Evolutionary conservation across 805 yeast genomes (phyloP), one percentile per base, ranked within the genome.

Genomic region (Candida rishiriensis): DNA sequence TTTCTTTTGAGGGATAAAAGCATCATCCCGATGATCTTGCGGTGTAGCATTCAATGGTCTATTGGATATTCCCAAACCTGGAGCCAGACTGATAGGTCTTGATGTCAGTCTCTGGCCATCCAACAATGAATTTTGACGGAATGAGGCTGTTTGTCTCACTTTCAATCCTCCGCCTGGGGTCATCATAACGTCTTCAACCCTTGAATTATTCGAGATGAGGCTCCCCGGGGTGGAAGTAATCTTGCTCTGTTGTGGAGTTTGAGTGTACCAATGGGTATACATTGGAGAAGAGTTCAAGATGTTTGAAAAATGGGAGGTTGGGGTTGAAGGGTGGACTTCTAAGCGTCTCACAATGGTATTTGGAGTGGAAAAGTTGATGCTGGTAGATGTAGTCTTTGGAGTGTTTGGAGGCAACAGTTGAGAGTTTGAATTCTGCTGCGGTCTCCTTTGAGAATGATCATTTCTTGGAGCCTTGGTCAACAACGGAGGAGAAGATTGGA

Each of bases 281-380:
- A 63, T 58, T 10, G 68, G 68, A 13, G 66, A 62, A 14, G 68
- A 63, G 41, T 60, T 61, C 32, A 63, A 47, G n/a, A 63, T 56
- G 18, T 51, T 54, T 13, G 64, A 59, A 36, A 63, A 63, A 36
- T 63, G 64, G 14, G 65, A 57, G 4, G 56, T 53, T 7, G 65
- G 63, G 3, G 66, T 60, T 12, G 61, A 43, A 1, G 65, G 59
- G 5, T 49, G 51, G 28, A 50, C 29, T 10, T 39, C 46, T 15
- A 43, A 17, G 39, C 34, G 48, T 29, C 35, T 41, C 3, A 43
- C 10, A 5, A 40, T 14, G 5, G 47, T 37, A n/a, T 40, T 45
- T 11, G 52, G 52, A 5, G 53, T 50, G 7, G 53, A 38, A 32
- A 32, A 11, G 36, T 18, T 12, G 45, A 32, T 8, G 36, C 26